Percentiles rank a stretch among this genome's conserved stretches.
phyloP scores from a whole-genome alignment of 306 rosid genomes.

The Corylus avellana region DNA sequence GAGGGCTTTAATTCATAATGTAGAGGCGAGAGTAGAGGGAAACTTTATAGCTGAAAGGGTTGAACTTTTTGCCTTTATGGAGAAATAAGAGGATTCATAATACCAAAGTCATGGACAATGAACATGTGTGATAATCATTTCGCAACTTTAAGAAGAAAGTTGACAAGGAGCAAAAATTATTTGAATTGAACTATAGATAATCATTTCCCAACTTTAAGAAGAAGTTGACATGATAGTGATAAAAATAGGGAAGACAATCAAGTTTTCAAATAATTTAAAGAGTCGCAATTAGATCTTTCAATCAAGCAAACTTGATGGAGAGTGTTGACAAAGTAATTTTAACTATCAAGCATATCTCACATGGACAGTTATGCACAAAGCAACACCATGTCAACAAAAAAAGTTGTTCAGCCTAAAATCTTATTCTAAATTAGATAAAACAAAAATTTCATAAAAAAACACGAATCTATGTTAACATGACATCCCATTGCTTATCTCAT shows the following conservation, averaged over 20 bases:
- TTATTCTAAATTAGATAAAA: neutral
- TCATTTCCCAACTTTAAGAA: neutral
- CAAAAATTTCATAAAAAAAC: neutral
- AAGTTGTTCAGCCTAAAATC: no score
- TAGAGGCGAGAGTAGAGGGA: no score
- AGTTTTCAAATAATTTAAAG: neutral
- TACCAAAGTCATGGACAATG: no score
- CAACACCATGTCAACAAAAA: no score
- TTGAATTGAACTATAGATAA: neutral
- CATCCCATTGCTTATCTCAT: no score
- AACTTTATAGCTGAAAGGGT: no score
- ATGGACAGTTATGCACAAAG: neutral
- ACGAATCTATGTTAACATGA: no score
- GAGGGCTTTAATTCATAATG: no score
- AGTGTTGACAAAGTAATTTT: neutral
- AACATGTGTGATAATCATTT: no score
- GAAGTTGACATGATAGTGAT: neutral
- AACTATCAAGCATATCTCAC: neutral
- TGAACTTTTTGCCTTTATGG: no score
- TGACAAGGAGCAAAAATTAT: neutral
- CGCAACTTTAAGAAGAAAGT: no score
- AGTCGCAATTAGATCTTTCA: neutral
- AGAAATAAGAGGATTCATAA: no score
- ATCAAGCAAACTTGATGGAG: neutral
- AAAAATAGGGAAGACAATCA: neutral